A percentile compares a stretch with the other conserved stretches of the same genome.
These are phyloP conservation scores for Pseudozyma sp. DNA, from an alignment of 1,284 basidiomycete species.

Conservation along the genomic window DNA sequence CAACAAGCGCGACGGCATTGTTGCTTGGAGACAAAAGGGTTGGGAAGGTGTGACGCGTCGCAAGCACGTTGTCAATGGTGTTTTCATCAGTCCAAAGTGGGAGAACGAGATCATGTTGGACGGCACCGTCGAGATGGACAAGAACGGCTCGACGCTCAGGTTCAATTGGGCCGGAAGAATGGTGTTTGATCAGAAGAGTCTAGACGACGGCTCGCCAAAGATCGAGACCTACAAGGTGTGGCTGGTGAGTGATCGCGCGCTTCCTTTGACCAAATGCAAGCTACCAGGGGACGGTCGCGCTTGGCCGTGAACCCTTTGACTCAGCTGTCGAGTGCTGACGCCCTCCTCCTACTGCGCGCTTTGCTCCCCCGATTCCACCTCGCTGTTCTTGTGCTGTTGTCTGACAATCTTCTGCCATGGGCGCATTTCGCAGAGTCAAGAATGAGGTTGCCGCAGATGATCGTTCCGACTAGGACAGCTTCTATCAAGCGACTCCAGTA, in stretches of 20 bases:
- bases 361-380: neutral
- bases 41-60: slow-evolving; percentile 43
- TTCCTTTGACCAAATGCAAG: neutral
- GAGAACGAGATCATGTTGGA: slow-evolving; percentile 54
- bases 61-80: slow-evolving; percentile 47
- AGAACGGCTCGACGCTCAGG: slow-evolving; percentile 40
- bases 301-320: neutral
- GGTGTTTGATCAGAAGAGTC: slow-evolving; percentile 46
- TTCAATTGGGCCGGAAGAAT: slow-evolving; percentile 55
- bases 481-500: no score
- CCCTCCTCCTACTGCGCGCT: no score
- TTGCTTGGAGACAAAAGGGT: slow-evolving; percentile 47
- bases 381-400: no score
- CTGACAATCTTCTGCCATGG: neutral
- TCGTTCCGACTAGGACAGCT: no score
- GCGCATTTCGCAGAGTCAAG: neutral
- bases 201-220: slow-evolving; percentile 32
- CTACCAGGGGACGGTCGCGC: neutral
- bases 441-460: neutral
- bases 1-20: slow-evolving; percentile 27
- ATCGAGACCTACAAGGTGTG: slow-evolving; percentile 53
- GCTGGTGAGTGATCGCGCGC: slow-evolving; percentile 34
- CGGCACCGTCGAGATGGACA: slow-evolving; percentile 52
- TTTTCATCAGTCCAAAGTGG: slow-evolving; percentile 46
- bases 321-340: no score